Evolutionary conservation across 495 filamentous ascomycete genomes (phyloP).

Genomic region (Poronia punctata): DNA sequence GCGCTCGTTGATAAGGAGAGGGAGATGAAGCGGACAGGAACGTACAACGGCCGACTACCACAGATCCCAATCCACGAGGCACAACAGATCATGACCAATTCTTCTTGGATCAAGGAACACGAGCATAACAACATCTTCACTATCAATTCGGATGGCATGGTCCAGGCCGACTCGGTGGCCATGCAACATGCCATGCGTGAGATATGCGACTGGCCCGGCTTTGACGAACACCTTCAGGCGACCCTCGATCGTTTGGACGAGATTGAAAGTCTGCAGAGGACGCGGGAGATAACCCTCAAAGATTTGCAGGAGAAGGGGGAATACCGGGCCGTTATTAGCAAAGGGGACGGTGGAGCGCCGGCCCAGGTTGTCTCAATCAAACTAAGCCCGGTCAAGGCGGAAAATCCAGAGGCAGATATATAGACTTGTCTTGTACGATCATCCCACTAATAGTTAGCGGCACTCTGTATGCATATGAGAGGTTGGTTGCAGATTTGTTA

Average conservation of each 20-base stretch:
- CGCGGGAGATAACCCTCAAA: constrained; percentile 82
- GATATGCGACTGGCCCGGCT: constrained; percentile 61
- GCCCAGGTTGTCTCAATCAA: constrained; percentile 9
- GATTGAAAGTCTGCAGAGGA: constrained; percentile 85
- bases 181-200: constrained; percentile 86
- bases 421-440: no score
- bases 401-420: no score
- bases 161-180: constrained; percentile 84
- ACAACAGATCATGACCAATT: constrained; percentile 80
- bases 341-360: no score
- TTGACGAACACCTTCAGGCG: constrained; percentile 67
- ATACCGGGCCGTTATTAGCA: constrained; percentile 51
- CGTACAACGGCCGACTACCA: constrained; percentile 62
- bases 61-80: constrained; percentile 76
- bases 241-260: constrained; percentile 74
- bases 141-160: constrained; percentile 77
- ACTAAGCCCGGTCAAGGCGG: constrained; percentile 2
- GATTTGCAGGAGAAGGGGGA: constrained; percentile 61
- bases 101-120: constrained; percentile 84
- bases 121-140: constrained; percentile 92
- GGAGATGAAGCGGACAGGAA: constrained; percentile 52
- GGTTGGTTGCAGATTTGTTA: no score
- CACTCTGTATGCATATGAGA: no score
- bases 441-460: no score
- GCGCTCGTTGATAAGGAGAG: constrained; percentile 74